These are phyloP conservation scores for Linderniella brevidens DNA, from an alignment of 257 asterid genomes.

Conservation along the genomic window DNA sequence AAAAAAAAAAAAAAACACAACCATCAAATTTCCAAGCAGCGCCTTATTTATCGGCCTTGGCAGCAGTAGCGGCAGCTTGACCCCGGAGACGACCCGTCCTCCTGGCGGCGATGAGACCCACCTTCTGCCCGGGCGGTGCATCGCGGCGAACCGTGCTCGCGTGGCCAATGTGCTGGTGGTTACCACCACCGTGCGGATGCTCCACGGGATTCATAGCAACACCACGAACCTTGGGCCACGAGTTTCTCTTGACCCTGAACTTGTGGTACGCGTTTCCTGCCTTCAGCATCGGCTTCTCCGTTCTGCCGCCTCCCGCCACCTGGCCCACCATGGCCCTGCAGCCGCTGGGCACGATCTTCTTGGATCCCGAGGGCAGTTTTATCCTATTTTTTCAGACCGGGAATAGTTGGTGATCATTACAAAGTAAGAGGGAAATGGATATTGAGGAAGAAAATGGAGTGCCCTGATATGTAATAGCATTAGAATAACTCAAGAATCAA, in stretches of 20 bases:
- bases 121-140: constrained; percentile 1
- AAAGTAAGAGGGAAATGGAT: background rate
- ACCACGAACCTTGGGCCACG: constrained; percentile 5
- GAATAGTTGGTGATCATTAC: too few relatives aligned
- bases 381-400: constrained; percentile 1
- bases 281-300: constrained; percentile 1
- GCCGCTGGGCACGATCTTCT: constrained; percentile 4
- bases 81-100: constrained; percentile 4
- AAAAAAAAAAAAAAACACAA: too few relatives aligned
- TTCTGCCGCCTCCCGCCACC: constrained; percentile 2
- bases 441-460: too few relatives aligned
- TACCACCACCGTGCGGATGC: constrained; percentile 6
- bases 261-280: constrained; percentile 2
- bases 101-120: constrained; percentile 1
- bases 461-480: too few relatives aligned
- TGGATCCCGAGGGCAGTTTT: constrained; percentile 3
- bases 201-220: constrained; percentile 3
- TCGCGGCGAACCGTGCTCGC: constrained; percentile 2
- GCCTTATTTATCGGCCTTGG: background rate
- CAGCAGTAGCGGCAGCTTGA: constrained; percentile 4
- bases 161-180: constrained; percentile 4
- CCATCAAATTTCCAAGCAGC: too few relatives aligned
- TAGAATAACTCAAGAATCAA: too few relatives aligned
- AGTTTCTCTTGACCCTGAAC: constrained; percentile 3
- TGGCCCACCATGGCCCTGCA: constrained; percentile 2